A percentile compares a stretch with the other conserved stretches of the same genome.
These are phyloP conservation scores for Botryotinia calthae DNA, from an alignment of 2,329 filamentous ascomycete genomes.

Conservation along the genomic window DNA sequence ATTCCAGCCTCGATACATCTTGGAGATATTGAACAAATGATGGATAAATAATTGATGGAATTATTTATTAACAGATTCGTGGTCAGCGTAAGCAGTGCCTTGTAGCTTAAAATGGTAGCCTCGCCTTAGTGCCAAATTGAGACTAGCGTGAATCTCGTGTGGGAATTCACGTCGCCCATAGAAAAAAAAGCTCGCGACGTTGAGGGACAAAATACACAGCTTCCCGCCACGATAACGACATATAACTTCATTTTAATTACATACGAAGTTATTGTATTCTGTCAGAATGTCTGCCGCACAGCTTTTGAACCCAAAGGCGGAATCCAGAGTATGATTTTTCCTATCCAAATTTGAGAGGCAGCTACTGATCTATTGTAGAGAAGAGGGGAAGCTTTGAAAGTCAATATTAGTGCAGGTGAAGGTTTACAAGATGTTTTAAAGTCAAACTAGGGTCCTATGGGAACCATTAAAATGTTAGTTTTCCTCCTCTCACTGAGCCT, in stretches of 20 bases:
- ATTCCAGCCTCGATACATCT: conserved; percentile 33
- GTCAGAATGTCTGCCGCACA: conserved; percentile 88
- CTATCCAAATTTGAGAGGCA: conserved; percentile 26
- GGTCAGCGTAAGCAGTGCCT: conserved; percentile 4
- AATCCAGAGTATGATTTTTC: conserved; percentile 74
- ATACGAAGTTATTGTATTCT: conserved; percentile 17
- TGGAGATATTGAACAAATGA: conserved; percentile 17
- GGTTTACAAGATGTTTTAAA: conserved; percentile 91
- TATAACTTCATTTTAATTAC: conserved; percentile 22
- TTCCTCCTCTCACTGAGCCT: background rate
- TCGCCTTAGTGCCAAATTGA: conserved; percentile 8
- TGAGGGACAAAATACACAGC: conserved; percentile 15
- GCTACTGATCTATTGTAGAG: conserved; percentile 56
- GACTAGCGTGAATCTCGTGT: conserved; percentile 18
- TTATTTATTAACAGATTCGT: conserved; percentile 2
- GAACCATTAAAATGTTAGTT: conserved; percentile 88
- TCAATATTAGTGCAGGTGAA: conserved; percentile 96
- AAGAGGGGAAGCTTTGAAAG: conserved; percentile 91
- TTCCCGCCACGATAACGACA: conserved; percentile 7
- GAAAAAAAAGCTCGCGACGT: conserved; percentile 21
- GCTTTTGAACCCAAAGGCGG: conserved; percentile 97
- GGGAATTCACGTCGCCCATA: conserved; percentile 21
- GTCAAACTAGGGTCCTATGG: conserved; percentile 90
- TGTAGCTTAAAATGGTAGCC: background rate
- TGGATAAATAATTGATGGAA: background rate